Evolutionary conservation across 2,329 filamentous ascomycete species (phyloP).

Genomic region (Alternaria ethzedia): DNA sequence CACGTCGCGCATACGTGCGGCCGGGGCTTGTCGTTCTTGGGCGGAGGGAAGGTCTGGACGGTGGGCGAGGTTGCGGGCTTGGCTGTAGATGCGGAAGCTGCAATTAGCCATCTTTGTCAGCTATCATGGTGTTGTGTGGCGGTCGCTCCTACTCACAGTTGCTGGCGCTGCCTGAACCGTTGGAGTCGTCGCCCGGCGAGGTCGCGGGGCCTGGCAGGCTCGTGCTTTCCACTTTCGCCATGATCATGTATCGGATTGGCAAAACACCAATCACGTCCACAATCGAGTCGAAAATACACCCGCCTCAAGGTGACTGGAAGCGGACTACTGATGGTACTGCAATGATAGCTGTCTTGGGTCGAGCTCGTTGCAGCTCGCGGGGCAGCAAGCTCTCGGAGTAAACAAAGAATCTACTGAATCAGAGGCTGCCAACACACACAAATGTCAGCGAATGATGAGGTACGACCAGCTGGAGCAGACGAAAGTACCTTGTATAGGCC

Average conservation of each 20-base stretch:
- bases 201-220: conserved; percentile 37
- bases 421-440: conserved; percentile 22
- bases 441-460: conserved; percentile 30
- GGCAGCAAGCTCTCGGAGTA: conserved; percentile 21
- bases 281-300: conserved; percentile 7
- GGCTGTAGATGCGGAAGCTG: conserved; percentile 42
- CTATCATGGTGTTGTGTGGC: neutral
- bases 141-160: conserved; percentile 36
- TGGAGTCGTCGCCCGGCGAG: conserved; percentile 38
- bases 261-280: conserved; percentile 14
- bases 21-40: conserved; percentile 96
- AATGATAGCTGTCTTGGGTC: conserved; percentile 9
- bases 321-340: conserved; percentile 3
- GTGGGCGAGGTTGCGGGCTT: conserved; percentile 38
- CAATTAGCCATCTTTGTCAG: conserved; percentile 25
- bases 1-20: conserved; percentile 94
- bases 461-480: neutral
- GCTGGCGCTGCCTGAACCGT: conserved; percentile 34
- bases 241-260: conserved; percentile 24
- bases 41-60: conserved; percentile 68
- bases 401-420: conserved; percentile 32
- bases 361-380: conserved; percentile 21
- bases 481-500: conserved; percentile 24
- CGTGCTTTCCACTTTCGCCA: conserved; percentile 32
- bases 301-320: neutral